phyloP scores from a whole-genome alignment of 257 asterid genomes.

The Przewalskia tangutica region DNA sequence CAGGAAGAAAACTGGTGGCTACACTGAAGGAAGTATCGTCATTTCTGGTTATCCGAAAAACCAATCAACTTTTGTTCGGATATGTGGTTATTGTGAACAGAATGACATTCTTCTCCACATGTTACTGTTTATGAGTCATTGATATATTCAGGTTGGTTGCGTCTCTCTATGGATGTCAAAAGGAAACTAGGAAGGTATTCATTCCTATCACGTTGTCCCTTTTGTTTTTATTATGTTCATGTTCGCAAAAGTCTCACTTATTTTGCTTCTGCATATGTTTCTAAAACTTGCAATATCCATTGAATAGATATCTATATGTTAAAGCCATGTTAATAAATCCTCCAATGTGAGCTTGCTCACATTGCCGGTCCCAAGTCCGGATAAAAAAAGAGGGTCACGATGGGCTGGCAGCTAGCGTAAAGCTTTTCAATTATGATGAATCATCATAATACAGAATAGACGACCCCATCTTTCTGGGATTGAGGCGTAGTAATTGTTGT shows the following conservation, averaged over 20 bases:
- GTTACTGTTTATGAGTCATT: constrained; percentile 84
- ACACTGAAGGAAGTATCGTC: constrained; percentile 57
- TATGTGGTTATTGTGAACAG: constrained; percentile 86
- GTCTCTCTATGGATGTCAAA: constrained; percentile 57
- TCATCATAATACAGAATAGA: too few species aligned
- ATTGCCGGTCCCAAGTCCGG: too few species aligned
- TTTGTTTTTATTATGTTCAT: not conserved
- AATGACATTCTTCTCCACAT: constrained; percentile 83
- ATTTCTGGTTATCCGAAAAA: constrained; percentile 79
- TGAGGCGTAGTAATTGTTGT: too few species aligned
- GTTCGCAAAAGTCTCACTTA: not conserved
- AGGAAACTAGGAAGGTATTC: constrained; percentile 42
- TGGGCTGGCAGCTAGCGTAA: too few species aligned
- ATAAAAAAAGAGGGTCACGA: too few species aligned
- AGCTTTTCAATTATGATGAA: too few species aligned
- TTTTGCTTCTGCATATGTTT: not conserved
- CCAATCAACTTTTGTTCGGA: constrained; percentile 75
- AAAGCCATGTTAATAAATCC: too few species aligned
- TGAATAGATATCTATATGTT: too few species aligned
- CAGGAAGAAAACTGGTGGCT: constrained; percentile 79
- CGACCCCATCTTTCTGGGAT: too few species aligned
- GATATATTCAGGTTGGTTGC: constrained; percentile 82
- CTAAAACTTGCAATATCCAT: not conserved
- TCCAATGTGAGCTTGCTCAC: too few species aligned
- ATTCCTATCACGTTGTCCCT: not conserved